Conservation (phyloP, 1,284 basidiomycete genomes). For the Malassezia restricta region DNA sequence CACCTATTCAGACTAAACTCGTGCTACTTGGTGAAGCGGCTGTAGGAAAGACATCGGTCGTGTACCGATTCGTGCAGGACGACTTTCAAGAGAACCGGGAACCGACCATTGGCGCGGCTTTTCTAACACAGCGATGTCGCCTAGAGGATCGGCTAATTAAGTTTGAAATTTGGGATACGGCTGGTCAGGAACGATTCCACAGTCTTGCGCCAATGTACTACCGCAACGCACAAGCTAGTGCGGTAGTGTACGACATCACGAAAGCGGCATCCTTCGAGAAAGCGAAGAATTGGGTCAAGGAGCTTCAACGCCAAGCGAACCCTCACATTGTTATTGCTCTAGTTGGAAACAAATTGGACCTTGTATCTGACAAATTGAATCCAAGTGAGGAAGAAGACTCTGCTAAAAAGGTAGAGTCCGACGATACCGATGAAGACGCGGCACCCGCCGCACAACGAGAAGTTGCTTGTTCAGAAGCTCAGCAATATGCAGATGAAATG, state of each 20-base stretch:
- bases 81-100: slow-evolving; percentile 95
- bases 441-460: slow-evolving; percentile 21
- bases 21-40: slow-evolving; percentile 66
- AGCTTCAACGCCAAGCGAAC: slow-evolving; percentile 95
- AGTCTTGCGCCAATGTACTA: slow-evolving; percentile 95
- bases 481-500: slow-evolving; percentile 86
- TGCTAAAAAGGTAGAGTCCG: slow-evolving; percentile 49
- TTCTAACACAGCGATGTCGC: slow-evolving; percentile 56
- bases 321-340: slow-evolving; percentile 84
- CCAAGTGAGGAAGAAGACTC: slow-evolving; percentile 23
- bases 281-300: slow-evolving; percentile 99
- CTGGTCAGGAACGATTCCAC: slow-evolving; percentile 87
- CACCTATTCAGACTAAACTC: slow-evolving; percentile 45
- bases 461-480: slow-evolving; percentile 63
- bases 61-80: slow-evolving; percentile 87
- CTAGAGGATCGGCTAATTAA: slow-evolving; percentile 60
- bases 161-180: slow-evolving; percentile 94
- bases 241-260: slow-evolving; percentile 95
- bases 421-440: slow-evolving; percentile 16
- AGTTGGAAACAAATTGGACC: slow-evolving; percentile 56
- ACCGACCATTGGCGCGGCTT: slow-evolving; percentile 93
- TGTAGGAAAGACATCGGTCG: slow-evolving; percentile 98
- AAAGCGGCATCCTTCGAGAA: slow-evolving; percentile 78
- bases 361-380: slow-evolving; percentile 59
- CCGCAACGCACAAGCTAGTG: slow-evolving; percentile 92